phyloP scores from a whole-genome alignment of 495 filamentous ascomycete species.

The Rhizodiscina lignyota region DNA sequence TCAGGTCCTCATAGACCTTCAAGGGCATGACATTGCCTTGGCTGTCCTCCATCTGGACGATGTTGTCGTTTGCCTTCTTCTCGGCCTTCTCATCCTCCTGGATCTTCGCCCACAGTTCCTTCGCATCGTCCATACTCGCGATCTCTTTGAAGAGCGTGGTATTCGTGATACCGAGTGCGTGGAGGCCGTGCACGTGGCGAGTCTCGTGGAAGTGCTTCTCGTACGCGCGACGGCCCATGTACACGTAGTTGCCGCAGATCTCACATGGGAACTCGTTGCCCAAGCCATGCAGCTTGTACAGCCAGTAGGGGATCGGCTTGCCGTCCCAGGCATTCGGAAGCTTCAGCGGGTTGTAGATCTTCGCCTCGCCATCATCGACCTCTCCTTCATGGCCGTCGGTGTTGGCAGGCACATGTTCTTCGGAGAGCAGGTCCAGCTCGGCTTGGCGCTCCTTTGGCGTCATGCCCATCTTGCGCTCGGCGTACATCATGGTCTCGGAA shows the following conservation, averaged over 20 bases:
- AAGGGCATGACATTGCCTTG: slow-evolving; percentile 98
- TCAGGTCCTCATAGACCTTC: slow-evolving; percentile 83
- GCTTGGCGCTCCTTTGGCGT: slow-evolving; percentile 86
- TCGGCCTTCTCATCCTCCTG: slow-evolving; percentile 70
- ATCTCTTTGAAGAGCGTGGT: slow-evolving; percentile 90
- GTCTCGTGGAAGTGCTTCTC: slow-evolving; percentile 98
- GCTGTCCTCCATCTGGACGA: slow-evolving; percentile 96
- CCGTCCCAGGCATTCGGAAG: slow-evolving; percentile 93
- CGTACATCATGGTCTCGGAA: slow-evolving; percentile 74
- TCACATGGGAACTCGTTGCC: slow-evolving; percentile 93
- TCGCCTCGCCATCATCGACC: slow-evolving; percentile 54
- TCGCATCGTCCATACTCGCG: slow-evolving; percentile 74
- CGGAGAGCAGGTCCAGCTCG: slow-evolving; percentile 77
- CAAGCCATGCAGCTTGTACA: slow-evolving; percentile 90
- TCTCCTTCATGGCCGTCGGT: slow-evolving; percentile 26
- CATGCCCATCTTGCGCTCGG: slow-evolving; percentile 89
- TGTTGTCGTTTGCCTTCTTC: slow-evolving; percentile 54
- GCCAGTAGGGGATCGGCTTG: slow-evolving; percentile 96
- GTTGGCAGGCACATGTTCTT: slow-evolving; percentile 28
- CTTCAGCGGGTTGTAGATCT: slow-evolving; percentile 92
- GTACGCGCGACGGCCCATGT: slow-evolving; percentile 88
- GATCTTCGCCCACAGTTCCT: slow-evolving; percentile 84
- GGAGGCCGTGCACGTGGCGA: slow-evolving; percentile 78
- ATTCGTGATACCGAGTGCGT: slow-evolving; percentile 85
- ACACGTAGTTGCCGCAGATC: slow-evolving; percentile 94